Conservation (phyloP, 2,329 filamentous ascomycete genomes). For the Paecilomyces sp. region DNA sequence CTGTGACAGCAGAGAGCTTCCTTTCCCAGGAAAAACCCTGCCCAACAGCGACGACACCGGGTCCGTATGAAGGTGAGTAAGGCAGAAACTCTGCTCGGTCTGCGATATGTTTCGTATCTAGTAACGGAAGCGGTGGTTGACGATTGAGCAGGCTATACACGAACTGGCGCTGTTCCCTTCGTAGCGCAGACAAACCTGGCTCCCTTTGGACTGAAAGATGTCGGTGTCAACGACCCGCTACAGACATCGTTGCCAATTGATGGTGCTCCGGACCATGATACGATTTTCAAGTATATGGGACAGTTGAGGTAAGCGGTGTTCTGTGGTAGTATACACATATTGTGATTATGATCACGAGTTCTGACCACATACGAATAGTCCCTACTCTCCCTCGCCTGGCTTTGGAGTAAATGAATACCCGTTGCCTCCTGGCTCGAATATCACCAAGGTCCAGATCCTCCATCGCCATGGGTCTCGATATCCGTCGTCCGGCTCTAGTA, state of each 20-base stretch:
- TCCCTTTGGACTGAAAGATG: constrained; percentile 54
- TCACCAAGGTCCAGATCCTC: constrained; percentile 65
- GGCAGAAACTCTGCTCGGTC: neutral
- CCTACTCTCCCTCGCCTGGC: constrained; percentile 60
- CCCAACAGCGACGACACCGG: neutral
- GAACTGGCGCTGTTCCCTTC: constrained; percentile 64
- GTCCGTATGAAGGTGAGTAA: neutral
- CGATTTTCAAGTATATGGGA: constrained; percentile 65
- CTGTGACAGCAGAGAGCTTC: neutral
- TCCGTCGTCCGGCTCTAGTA: constrained; percentile 55
- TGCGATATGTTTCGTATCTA: neutral
- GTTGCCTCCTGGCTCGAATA: constrained; percentile 58
- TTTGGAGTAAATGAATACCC: constrained; percentile 69
- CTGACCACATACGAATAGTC: constrained; percentile 28
- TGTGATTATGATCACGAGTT: neutral
- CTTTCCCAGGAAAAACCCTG: neutral
- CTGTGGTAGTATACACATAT: neutral
- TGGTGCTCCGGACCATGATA: constrained; percentile 51
- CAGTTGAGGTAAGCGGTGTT: constrained; percentile 41
- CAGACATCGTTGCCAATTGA: constrained; percentile 63
- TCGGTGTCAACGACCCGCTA: constrained; percentile 61
- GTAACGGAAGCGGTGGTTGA: neutral
- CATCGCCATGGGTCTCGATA: constrained; percentile 69
- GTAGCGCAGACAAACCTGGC: constrained; percentile 64
- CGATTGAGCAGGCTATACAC: neutral